Evolutionary conservation across 371 early-diverging fungal genomes (phyloP), one percentile per base, ranked within the genome.

Genomic region (Conidiobolus incongruus): DNA sequence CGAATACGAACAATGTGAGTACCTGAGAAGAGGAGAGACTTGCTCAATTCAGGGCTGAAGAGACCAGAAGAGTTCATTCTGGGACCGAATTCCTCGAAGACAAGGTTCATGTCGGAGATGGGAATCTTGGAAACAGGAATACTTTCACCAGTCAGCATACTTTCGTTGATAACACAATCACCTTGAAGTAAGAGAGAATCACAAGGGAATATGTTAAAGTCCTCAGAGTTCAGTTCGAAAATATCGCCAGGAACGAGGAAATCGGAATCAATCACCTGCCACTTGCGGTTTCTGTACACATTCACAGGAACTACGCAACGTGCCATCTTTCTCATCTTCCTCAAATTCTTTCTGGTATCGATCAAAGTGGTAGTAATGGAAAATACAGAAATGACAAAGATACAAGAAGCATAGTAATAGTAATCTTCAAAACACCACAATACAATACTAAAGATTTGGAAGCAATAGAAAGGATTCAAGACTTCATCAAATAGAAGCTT

Each of bases 91-190:
- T 38, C 39, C 23, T 38, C 23, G 19, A 6, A 35, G 6, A 35
- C 13, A 13, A 35, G 36, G 6, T 35, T 13, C 15, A 20, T 10
- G 36, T 83, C 80, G 0, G 72, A 70, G 15, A 77, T 62, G 0
- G 86, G 77, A 2, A 60, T 61, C 54, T 91, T 93, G 10, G 83
- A 81, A 11, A 76, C 74, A 23, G 77, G 77, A 1, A 76, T 66
- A 0, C 72, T 71, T 52, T 68, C 70, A 38, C 99, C 99, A 2
- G 99, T 99, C 20, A 99, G 70, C 93, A 98, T 95, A 48, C 81
- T 79, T 59, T 99, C 99, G 59, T 98, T 95, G 36, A 94, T 77
- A 46, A 98, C 90, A 52, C 93, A 93, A 51, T 91, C 93, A 13
- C 99, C 99, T 17, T 79, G 67, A n/a, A 98, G 59, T 19, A 99